Base-by-base conservation (phyloP, 2,329 filamentous ascomycete species). In the Fusarium lyarnte region DNA sequence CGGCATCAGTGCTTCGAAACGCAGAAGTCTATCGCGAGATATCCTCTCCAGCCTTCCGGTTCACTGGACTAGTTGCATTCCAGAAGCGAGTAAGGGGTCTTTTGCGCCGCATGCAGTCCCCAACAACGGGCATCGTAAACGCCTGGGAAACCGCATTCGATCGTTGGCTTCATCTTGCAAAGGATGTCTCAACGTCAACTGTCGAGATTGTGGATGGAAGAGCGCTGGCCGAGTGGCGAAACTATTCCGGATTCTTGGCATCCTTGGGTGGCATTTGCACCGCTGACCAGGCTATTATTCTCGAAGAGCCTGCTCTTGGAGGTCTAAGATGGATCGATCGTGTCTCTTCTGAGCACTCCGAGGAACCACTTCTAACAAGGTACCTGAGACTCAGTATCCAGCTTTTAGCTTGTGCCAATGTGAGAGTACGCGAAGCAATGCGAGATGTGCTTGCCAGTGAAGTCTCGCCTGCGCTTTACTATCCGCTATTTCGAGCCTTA, bases 11-110 rank as follows among this genome's bases (percentile, higher is more conserved):
- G 19, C 82, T 91, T 49, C 87, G 88, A 39, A 93, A 93, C 69
- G 84, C 85, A 38, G 87, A 89, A 11, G 82, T 90, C 4, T 92
- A 90, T 68, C 81, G 84, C 29, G 90, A 92, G 69, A 88, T 93
- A 57, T 86, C 89, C 3, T 91, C 90, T 3, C 87, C 86, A 45
- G 87, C 86, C 3, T 92, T 92, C 75, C 85, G 89, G 33, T 91
- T 92, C 74, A 92, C 91, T 12, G 91, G 91, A 2, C 81, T 92
- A 12, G 91, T 92, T 16, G 91, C 90, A 5, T 93, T 93, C 75
- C 91, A 93, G 73, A 92, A 92, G 76, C 85, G 90, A 43, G 85
- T 90, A 36, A 86, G 90, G 47, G 85, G 85, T 17, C 84, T 92
- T 36, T 78, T 92, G 27, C 84, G 89, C 29, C 86, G 86, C 52